Evolutionary conservation across 2,329 filamentous ascomycete genomes (phyloP), one percentile per base, ranked within the genome.

Genomic region (Fusarium begoniae): DNA sequence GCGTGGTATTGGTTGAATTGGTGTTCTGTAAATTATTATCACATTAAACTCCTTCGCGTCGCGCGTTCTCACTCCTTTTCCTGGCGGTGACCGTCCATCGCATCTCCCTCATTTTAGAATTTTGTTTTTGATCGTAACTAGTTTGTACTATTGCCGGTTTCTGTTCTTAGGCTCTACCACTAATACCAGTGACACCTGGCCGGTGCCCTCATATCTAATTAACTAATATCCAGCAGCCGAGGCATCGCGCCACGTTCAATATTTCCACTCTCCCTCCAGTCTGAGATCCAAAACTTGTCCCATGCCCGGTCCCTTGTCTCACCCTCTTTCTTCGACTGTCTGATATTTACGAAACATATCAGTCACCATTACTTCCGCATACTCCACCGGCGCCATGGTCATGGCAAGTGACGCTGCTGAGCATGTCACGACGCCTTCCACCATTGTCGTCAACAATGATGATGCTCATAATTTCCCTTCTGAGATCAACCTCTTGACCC

Each of bases 401-500:
- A 71, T 66, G 67, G 64, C 75, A 14, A 55, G 74, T 65, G 75
- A 74, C 47, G 56, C 66, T 32, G 56, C 65, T 53, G 68, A 69
- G 48, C 66, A 75, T 63, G 61, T 74, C 65, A 73, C 72, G 30
- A 73, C 72, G 45, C 69, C 73, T 57, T 73, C 70, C 58, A 74
- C 71, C 24, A 70, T 72, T 54, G 58, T 48, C 55, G 53, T 63
- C 58, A 32, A 66, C 45, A 69, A 74, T 40, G 55, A 73, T 47
- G 81, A 80, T 72, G 77, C 79, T 62, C 73, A 78, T 12, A 47
- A 58, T n/a, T 81, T 79, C 75, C 90, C 88, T 24, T 84, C 84
- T 38, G 88, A 91, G 66, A 89, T 98, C 80, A 92, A 93, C 79
- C 87, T 98, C 76, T 85, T 98, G 74, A 96, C 94, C 9, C 90